These are phyloP conservation scores for Leccinellum rugosiceps DNA, from an alignment of 768 basidiomycete genomes.

Conservation along the genomic window DNA sequence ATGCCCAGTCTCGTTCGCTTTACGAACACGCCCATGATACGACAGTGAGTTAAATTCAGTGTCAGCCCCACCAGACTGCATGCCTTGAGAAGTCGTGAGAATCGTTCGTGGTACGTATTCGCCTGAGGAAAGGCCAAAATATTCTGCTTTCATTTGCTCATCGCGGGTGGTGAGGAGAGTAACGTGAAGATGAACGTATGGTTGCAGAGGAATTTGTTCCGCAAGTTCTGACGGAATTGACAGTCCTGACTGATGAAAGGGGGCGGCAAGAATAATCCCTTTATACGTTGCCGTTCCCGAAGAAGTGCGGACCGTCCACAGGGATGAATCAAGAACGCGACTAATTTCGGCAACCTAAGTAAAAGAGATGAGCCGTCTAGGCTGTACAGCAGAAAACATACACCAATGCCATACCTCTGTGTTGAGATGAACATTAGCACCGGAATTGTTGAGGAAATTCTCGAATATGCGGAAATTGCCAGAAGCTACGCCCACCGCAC, in stretches of 20 bases:
- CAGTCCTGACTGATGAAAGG: constrained; percentile 70
- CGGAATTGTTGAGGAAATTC: constrained; percentile 66
- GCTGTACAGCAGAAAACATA: not conserved
- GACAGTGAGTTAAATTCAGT: constrained; percentile 87
- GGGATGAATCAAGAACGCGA: constrained; percentile 39
- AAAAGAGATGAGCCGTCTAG: not conserved
- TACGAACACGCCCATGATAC: constrained; percentile 62
- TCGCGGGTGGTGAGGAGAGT: constrained; percentile 83
- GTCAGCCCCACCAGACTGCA: constrained; percentile 47
- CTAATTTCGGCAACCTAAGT: constrained; percentile 52
- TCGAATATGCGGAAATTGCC: constrained; percentile 89
- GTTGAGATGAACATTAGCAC: constrained; percentile 66
- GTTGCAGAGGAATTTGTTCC: constrained; percentile 58
- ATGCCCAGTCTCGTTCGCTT: constrained; percentile 22
- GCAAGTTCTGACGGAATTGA: constrained; percentile 46
- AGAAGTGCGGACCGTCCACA: constrained; percentile 53
- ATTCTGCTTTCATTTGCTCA: constrained; percentile 53
- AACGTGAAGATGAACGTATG: constrained; percentile 84
- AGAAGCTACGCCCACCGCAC: constrained; percentile 63
- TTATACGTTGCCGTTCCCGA: constrained; percentile 54
- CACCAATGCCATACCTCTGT: constrained; percentile 49
- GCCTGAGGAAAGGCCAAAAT: constrained; percentile 57
- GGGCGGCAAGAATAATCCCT: constrained; percentile 83
- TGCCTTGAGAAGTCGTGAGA: constrained; percentile 70
- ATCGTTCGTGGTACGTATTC: constrained; percentile 56